Base-by-base conservation (phyloP, 345 rosid species). In the Heritiera littoralis region DNA sequence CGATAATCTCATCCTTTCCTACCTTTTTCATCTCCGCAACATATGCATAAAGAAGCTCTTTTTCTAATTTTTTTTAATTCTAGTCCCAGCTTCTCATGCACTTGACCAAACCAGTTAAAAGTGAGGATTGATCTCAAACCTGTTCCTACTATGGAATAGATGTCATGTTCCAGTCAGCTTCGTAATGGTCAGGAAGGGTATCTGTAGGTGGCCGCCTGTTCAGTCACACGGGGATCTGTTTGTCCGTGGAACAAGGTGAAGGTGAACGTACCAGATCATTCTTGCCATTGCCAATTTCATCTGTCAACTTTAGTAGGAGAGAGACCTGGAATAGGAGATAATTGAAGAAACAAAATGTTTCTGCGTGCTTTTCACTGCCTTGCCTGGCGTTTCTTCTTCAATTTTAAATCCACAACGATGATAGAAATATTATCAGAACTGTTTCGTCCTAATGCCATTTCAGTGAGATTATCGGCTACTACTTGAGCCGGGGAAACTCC, bases 401-500 rank as follows among this genome's bases (percentile, higher is more conserved):
- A 23, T 85, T 89, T 89, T 55, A 91, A 87, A 83, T 91, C 92
- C 76, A 91, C 90, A 23, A 91, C 90, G 35, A 91, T 72, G 60
- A 91, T 56, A 43, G 92, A 89, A 51, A 91, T 88, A 76, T 91
- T 89, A 72, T 91, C 94, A 4, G 86, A 82, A 67, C 94, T 88
- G 83, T 83, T 85, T 85, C 86, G 81, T 48, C 78, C 76, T 11
- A 74, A 79, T 32, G 92, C 94, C 51, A 85, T 84, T 66, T 87
- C 92, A 13, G 85, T 88, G 76, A 91, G 90, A 78, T 85, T 81
- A 77, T 87, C 88, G 46, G 90, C 94, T 17, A 84, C 84, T 28
- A 76, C 82, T 82, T 89, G 90, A 30, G 90, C 88, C 0, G 91
- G 85, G n/a, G 80, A 76, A 58, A 80, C 61, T 9, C 84, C 85